Evolutionary conservation across 257 asterid genomes (phyloP).

Genomic region (Misopates orontium): DNA sequence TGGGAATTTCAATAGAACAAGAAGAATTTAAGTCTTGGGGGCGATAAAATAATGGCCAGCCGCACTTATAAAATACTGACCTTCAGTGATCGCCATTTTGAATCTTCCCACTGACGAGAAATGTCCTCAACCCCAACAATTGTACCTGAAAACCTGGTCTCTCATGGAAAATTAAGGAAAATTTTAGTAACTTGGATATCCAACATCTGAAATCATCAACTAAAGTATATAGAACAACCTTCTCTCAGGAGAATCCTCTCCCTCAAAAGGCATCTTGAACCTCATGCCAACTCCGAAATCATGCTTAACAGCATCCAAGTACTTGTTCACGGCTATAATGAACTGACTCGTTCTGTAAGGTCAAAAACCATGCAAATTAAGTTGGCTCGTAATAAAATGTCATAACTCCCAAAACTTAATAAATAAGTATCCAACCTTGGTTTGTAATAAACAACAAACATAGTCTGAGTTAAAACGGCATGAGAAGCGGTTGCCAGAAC

Average conservation of each 20-base stretch:
- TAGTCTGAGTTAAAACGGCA: slow-evolving; percentile 46
- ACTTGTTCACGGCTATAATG: slow-evolving; percentile 48
- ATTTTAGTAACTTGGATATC: background rate
- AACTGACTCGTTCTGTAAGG: slow-evolving; percentile 48
- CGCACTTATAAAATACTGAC: background rate
- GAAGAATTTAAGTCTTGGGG: background rate
- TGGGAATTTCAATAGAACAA: slow-evolving; percentile 13
- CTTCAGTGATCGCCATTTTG: slow-evolving; percentile 47
- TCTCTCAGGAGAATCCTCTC: slow-evolving; percentile 52
- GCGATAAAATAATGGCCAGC: background rate
- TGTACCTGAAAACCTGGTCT: slow-evolving; percentile 46
- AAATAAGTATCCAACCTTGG: slow-evolving; percentile 36
- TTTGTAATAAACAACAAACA: slow-evolving; percentile 49
- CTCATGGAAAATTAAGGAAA: background rate
- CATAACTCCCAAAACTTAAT: background rate
- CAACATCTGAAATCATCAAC: background rate
- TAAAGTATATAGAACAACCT: slow-evolving; percentile 33
- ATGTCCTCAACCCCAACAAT: slow-evolving; percentile 45
- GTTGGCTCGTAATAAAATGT: no score
- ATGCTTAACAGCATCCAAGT: slow-evolving; percentile 39
- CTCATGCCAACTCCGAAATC: slow-evolving; percentile 55
- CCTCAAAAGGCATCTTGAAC: slow-evolving; percentile 57
- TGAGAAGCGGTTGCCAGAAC: slow-evolving; percentile 64
- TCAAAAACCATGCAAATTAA: no score
- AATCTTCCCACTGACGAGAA: slow-evolving; percentile 43